phyloP scores from a whole-genome alignment of 257 asterid species.

The Perilla frutescens region DNA sequence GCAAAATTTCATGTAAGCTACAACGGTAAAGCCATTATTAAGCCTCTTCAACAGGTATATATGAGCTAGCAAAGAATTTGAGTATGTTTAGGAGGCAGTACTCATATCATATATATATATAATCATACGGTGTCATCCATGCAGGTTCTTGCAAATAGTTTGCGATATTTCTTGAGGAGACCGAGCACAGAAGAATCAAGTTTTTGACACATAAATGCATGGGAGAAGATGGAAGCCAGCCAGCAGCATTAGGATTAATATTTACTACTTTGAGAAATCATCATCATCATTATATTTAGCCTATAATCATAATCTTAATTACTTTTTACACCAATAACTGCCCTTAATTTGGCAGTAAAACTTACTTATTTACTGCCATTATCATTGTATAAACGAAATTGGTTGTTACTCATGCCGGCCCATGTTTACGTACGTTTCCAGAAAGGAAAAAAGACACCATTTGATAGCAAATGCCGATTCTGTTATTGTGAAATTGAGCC shows the following conservation, averaged over 20 bases:
- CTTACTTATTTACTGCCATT: background rate
- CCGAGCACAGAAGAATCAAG: slow-evolving; percentile 89
- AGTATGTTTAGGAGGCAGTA: no score
- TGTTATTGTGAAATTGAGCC: no score
- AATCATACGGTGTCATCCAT: no score
- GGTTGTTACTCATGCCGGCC: background rate
- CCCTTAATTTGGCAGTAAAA: background rate
- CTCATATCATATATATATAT: no score
- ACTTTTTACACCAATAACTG: slow-evolving; percentile 19
- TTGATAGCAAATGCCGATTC: background rate
- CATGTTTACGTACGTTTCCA: background rate
- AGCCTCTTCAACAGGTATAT: slow-evolving; percentile 93
- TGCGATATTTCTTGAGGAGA: slow-evolving; percentile 82
- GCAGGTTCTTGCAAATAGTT: slow-evolving; percentile 90
- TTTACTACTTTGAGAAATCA: background rate
- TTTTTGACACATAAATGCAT: slow-evolving; percentile 54
- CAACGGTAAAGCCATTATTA: slow-evolving; percentile 81
- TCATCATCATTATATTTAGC: background rate
- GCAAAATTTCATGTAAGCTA: slow-evolving; percentile 93
- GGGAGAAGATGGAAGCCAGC: background rate
- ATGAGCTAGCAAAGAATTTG: background rate
- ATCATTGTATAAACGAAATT: background rate
- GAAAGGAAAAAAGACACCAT: background rate
- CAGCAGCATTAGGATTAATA: background rate
- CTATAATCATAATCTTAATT: background rate